Evolutionary conservation across 108 stramenopile genomes (phyloP).

Genomic region (Aurantiochytrium sp.): DNA sequence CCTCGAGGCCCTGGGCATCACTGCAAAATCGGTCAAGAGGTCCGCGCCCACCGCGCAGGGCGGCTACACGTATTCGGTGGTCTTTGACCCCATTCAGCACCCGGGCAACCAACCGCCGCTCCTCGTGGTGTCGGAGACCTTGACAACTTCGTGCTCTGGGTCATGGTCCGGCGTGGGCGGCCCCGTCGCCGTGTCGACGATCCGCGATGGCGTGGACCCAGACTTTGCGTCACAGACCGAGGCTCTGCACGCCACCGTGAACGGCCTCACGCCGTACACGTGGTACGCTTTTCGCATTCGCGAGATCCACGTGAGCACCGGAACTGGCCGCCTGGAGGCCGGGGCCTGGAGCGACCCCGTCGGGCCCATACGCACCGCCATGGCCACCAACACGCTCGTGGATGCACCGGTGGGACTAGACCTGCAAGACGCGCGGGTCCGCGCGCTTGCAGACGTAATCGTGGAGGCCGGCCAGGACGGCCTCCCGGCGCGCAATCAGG

Average conservation of each 20-base stretch:
- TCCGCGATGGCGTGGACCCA: neutral
- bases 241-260: neutral
- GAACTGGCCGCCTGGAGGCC: neutral
- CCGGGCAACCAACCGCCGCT: neutral
- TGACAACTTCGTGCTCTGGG: neutral
- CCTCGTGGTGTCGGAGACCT: neutral
- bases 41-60: neutral
- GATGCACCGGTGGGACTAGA: neutral
- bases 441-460: neutral
- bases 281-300: conserved; percentile 9
- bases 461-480: neutral
- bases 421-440: neutral
- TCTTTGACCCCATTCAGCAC: neutral
- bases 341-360: neutral
- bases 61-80: neutral
- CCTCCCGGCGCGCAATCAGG: neutral
- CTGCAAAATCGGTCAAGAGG: neutral
- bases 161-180: neutral
- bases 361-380: neutral
- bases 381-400: neutral
- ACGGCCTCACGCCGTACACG: neutral
- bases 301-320: neutral
- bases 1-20: neutral
- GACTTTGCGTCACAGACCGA: neutral
- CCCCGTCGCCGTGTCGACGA: neutral